Evolutionary conservation across 192 early-diverging fungal species (phyloP).

Genomic region (Coemansia sp.): DNA sequence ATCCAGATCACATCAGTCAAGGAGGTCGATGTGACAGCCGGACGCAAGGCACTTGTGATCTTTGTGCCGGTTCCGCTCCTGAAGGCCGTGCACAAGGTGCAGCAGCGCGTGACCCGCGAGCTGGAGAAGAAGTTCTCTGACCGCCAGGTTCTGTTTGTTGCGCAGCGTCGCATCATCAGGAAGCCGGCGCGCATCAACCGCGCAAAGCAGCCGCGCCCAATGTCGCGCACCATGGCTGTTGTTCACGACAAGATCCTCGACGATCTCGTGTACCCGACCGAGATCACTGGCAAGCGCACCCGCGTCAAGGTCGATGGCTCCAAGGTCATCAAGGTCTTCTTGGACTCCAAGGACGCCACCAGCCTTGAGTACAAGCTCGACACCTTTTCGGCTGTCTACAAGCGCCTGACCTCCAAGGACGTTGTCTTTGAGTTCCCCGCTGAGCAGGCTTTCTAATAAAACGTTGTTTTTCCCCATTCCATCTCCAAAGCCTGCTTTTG

Average conservation of each 20-base stretch:
- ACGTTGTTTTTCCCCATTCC: neutral
- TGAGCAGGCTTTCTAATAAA: constrained; percentile 49
- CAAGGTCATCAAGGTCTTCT: constrained; percentile 94
- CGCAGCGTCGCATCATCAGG: constrained; percentile 94
- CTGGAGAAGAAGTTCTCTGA: constrained; percentile 99
- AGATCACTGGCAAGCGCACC: constrained; percentile 98
- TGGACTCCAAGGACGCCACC: constrained; percentile 98
- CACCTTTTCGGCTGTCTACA: constrained; percentile 95
- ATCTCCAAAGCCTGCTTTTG: neutral
- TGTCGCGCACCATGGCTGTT: constrained; percentile 92
- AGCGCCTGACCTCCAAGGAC: constrained; percentile 96
- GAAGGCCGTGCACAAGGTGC: constrained; percentile 96
- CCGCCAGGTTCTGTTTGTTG: constrained; percentile 93
- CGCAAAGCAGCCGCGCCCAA: constrained; percentile 91
- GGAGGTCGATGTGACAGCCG: constrained; percentile 95
- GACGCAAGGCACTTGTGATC: constrained; percentile 95
- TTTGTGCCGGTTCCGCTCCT: constrained; percentile 95
- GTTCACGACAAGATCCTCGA: constrained; percentile 97
- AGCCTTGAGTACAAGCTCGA: constrained; percentile 98
- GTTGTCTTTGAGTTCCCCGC: constrained; percentile 97
- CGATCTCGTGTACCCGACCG: constrained; percentile 98
- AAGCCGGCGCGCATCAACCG: constrained; percentile 91
- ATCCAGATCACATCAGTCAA: constrained; percentile 94
- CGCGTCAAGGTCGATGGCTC: constrained; percentile 94
- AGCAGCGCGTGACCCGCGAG: constrained; percentile 95